Evolutionary conservation across 2,329 filamentous ascomycete genomes (phyloP), one percentile per base, ranked within the genome.

Genomic region (Talaromyces sp.): DNA sequence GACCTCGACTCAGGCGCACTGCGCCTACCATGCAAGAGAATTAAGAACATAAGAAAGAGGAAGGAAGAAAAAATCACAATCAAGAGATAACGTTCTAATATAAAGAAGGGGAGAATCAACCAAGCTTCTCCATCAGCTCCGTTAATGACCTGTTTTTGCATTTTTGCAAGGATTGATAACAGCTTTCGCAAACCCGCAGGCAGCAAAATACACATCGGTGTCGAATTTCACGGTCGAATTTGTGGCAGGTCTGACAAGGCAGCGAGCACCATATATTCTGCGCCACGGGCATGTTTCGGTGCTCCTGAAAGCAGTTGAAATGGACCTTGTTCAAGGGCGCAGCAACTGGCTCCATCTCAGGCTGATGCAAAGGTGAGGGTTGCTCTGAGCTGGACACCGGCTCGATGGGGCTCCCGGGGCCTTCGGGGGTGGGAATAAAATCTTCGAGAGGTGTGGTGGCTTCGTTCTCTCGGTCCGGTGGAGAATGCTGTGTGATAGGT

Each of bases 211-310:
- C 68, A 54, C 75, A 77, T 32, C 69, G 69, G 54, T 71, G 67
- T 9, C 73, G 65, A 17, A 69, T 60, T 53, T 75, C 67, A 2
- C 63, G 66, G 48, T 75, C 72, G 11, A 66, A 63, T 45, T 72
- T 71, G 32, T 69, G 68, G 54, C 75, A 77, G 3, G 72, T 69
- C 73, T 76, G 76, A 60, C 75, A 77, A 9, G 73, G 74, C 30
- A 75, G 62, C 4, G 74, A 63, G 56, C 72, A 70, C 68, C 71
- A 71, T 48, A 64, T 57, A 52, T 77, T 77, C 41, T 65, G 65
- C n/a, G 69, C 63, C 2, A 59, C 49, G 1, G 63, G 64, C 67
- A 77, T 74, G 0, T 60, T 58, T 11, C 66, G 63, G 46, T 77
- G 75, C 6, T 67, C 65, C 51, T 75, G 72, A 54, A 71, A 76